phyloP scores from a whole-genome alignment of 768 basidiomycete species.

The Cystoderma amianthinum region DNA sequence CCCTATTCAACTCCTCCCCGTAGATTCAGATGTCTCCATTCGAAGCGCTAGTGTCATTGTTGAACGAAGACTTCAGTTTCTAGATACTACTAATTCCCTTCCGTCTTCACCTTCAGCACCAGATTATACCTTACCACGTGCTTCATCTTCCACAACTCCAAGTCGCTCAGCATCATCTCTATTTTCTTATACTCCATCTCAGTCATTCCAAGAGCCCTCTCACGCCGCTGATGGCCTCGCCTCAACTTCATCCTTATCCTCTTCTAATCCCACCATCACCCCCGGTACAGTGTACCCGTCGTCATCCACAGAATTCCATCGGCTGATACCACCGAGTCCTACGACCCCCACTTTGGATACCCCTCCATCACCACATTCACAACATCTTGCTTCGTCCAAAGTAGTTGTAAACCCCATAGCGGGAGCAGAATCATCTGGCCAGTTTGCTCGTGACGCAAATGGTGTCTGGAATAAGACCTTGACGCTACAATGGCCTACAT shows the following conservation, averaged over 20 bases:
- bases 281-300: conserved; percentile 26
- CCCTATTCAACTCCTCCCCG: conserved; percentile 52
- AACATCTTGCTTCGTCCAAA: conserved; percentile 23
- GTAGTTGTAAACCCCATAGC: conserved; percentile 45
- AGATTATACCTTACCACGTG: not conserved
- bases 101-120: conserved; percentile 14
- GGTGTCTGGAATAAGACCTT: conserved; percentile 62
- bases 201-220: conserved; percentile 15
- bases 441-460: conserved; percentile 45
- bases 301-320: conserved; percentile 18
- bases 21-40: conserved; percentile 49
- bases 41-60: conserved; percentile 59
- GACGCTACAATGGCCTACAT: conserved; percentile 66
- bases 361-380: conserved; percentile 12
- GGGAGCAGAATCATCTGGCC: conserved; percentile 51
- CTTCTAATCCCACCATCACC: conserved; percentile 36
- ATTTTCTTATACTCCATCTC: conserved; percentile 17
- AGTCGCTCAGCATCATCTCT: conserved; percentile 23
- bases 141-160: conserved; percentile 7
- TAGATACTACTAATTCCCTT: conserved; percentile 23
- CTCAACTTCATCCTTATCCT: conserved; percentile 18
- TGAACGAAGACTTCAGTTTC: conserved; percentile 65
- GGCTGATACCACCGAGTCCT: conserved; percentile 15
- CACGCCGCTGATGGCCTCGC: conserved; percentile 5
- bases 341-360: conserved; percentile 9